These are phyloP conservation scores for Globisporangium perplexum DNA, from an alignment of 352 stramenopile species.

Conservation along the genomic window DNA sequence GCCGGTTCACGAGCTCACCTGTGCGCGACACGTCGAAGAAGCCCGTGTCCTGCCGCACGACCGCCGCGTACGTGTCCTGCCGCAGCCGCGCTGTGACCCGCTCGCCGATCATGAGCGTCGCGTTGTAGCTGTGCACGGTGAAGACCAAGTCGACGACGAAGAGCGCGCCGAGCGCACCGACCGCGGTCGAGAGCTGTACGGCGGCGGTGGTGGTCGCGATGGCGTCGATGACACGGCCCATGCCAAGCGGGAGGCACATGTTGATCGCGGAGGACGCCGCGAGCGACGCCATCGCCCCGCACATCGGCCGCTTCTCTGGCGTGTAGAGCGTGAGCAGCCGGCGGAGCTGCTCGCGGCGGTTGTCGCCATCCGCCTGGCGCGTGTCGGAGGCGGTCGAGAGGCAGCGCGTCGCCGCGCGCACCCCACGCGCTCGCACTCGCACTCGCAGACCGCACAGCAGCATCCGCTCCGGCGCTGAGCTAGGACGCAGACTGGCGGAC, in stretches of 20 bases:
- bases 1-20: constrained; percentile 88
- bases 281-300: constrained; percentile 57
- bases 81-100: constrained; percentile 75
- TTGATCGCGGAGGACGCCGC: constrained; percentile 64
- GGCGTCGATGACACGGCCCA: constrained; percentile 79
- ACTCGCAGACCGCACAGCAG: background rate
- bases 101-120: constrained; percentile 85
- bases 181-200: constrained; percentile 37
- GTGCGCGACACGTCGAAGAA: constrained; percentile 91
- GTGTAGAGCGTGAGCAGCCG: constrained; percentile 52
- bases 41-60: constrained; percentile 81
- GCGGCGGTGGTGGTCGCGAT: constrained; percentile 25
- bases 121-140: constrained; percentile 69
- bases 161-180: constrained; percentile 53
- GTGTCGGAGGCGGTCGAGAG: background rate
- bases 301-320: constrained; percentile 62
- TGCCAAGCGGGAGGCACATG: constrained; percentile 76
- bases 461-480: background rate
- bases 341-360: background rate
- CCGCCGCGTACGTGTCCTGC: constrained; percentile 74
- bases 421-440: no score
- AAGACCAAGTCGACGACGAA: constrained; percentile 66
- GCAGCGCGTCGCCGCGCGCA: background rate
- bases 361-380: no score
- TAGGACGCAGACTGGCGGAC: no score